These are phyloP conservation scores for Backusella macrospora DNA, from an alignment of 192 early-diverging fungal genomes.

Conservation along the genomic window DNA sequence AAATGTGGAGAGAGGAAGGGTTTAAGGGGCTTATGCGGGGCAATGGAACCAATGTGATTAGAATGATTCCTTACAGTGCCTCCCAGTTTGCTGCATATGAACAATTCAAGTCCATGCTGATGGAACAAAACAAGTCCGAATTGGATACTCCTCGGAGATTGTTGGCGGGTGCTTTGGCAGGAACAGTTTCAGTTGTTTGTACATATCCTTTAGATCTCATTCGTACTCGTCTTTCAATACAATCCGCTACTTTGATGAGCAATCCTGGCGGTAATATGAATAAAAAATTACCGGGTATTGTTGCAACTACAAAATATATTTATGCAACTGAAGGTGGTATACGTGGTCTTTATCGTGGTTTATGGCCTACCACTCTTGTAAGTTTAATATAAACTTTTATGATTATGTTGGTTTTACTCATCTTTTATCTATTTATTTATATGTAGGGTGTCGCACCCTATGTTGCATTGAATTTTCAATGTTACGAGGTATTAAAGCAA, in stretches of 20 bases:
- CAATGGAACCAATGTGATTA: conserved; percentile 84
- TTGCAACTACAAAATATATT: conserved; percentile 62
- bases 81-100: conserved; percentile 85
- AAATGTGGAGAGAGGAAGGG: conserved; percentile 82
- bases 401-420: neutral
- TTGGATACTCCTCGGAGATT: conserved; percentile 73
- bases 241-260: conserved; percentile 58
- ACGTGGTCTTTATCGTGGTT: conserved; percentile 70
- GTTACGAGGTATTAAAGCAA: conserved; percentile 75
- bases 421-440: neutral
- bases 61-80: conserved; percentile 82
- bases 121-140: conserved; percentile 69
- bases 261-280: conserved; percentile 39
- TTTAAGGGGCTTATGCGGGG: conserved; percentile 73
- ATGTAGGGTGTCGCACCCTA: conserved; percentile 75
- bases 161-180: conserved; percentile 73
- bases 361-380: conserved; percentile 70
- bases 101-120: conserved; percentile 70
- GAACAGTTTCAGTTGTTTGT: conserved; percentile 74
- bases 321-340: conserved; percentile 76
- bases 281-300: conserved; percentile 71
- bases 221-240: conserved; percentile 75
- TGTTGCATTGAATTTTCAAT: conserved; percentile 82
- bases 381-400: neutral
- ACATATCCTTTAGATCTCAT: conserved; percentile 83